Evolutionary conservation across 805 yeast genomes (phyloP), one percentile per base, ranked within the genome.

Genomic region (Wilhelminamyces savonicus): DNA sequence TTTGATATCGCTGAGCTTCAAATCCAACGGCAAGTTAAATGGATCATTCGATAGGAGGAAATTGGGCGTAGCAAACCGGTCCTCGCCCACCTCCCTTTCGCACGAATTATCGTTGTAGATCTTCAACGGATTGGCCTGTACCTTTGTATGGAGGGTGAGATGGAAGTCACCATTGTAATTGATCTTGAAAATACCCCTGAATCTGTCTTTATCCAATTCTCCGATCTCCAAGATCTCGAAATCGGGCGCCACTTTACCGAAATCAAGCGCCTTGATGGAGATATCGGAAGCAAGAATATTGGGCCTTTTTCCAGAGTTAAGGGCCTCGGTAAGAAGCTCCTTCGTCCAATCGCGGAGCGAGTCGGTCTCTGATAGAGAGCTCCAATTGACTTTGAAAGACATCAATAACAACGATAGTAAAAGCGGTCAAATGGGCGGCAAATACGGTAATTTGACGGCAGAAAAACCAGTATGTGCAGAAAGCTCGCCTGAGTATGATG

Each of bases 331-430:
- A 12, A 83, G 58, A 23, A 82, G 61, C 31, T 77, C 79, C 29
- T 69, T 69, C 6, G 84, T 74, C 71, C 82, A 79, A 17, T 62
- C 57, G 16, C 76, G 65, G 40, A 80, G 62, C 19, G 78, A 68
- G 29, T 76, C 78, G 34, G 77, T 69, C 40, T 83, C 85, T n/a
- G n/a, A n/a, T 23, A 84, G 66, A 7, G 83, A 68, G 37, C 72
- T 69, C 94, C 94, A 84, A 54, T 79, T 74, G 39, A 83, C 78
- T 37, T 78, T 73, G 47, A 85, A 82, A 6, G 92, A 81, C 94
- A 83, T 83, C n/a, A n/a, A n/a, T n/a, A n/a, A n/a, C n/a, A n/a
- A n/a, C n/a, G n/a, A n/a, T n/a, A n/a, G 30, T n/a, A 7, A 14
- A 28, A 14, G 13, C 8, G 28, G 34, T 19, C 13, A 18, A n/a